Evolutionary conservation across 331 rosid species (phyloP), one percentile per base, ranked within the genome.

Genomic region (Arachis monticola): DNA sequence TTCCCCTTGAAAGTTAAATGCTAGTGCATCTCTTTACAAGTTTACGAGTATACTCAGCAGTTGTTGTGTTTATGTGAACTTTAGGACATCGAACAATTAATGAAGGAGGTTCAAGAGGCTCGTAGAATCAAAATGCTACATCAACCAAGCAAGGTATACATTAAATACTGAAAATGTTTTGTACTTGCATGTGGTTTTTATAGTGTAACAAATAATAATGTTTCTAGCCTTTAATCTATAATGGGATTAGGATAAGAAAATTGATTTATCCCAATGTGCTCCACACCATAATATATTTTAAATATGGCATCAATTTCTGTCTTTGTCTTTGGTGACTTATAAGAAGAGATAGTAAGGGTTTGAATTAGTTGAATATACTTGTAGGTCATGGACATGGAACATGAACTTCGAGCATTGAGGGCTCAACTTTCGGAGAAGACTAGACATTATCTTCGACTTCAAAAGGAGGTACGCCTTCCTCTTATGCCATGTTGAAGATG

Each of bases 51-150:
- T 22, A 67, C 47, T 50, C 5, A 14, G 48, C 44, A 50, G 22
- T 75, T 70, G 68, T 68, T 41, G 41, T 64, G 64, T 60, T n/a
- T 73, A 8, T 77, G 76, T 64, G 64, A 40, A 51, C 62, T 76
- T 77, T 81, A 94, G 99, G 99, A 94, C 78, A 53, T 90, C 82
- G 97, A 94, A 73, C 97, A 94, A 79, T 80, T 94, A 72, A 90
- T 92, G 99, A 94, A 86, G 87, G 99, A 94, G 84, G 99, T 94
- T 78, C 99, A 92, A 81, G 99, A 92, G 83, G 99, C 97, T 88
- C 91, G 99, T 81, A 86, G 99, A 80, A 94, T 94, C 72, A 94
- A 90, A 85, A 92, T 94, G 99, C 92, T 94, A 73, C 99, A 94
- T 81, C 99, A 94, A 70, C 99, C 97, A 31, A 94, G 99, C 96